Evolutionary conservation across 2,329 filamentous ascomycete species (phyloP).

Genomic region (Trichoderma gracile): DNA sequence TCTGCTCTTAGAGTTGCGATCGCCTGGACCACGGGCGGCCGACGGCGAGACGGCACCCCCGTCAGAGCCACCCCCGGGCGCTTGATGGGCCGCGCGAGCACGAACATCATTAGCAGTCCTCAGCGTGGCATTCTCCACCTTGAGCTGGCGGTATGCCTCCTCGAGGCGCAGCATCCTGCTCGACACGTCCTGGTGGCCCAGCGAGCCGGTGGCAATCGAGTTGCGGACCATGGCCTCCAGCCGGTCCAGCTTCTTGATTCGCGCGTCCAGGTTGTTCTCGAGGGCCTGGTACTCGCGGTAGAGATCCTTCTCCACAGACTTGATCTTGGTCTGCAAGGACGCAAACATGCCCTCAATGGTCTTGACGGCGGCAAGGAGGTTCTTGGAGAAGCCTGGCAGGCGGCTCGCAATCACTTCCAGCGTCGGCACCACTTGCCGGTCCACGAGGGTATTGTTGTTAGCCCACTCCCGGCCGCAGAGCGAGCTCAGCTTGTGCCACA

Average conservation of each 20-base stretch:
- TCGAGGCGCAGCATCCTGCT: constrained; percentile 56
- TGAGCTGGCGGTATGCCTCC: constrained; percentile 62
- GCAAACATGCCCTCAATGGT: constrained; percentile 79
- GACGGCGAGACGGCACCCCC: constrained; percentile 51
- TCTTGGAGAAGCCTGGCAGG: constrained; percentile 85
- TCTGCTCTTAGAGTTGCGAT: constrained; percentile 42
- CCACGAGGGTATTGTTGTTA: constrained; percentile 84
- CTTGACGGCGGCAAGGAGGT: constrained; percentile 82
- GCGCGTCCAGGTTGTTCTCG: constrained; percentile 75
- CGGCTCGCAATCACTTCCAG: constrained; percentile 84
- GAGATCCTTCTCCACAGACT: constrained; percentile 83
- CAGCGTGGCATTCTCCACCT: constrained; percentile 69
- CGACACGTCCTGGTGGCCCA: constrained; percentile 47
- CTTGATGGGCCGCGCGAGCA: constrained; percentile 48
- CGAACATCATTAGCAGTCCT: constrained; percentile 63
- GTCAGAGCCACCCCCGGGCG: constrained; percentile 43
- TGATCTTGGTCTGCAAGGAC: constrained; percentile 77
- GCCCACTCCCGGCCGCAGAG: constrained; percentile 92
- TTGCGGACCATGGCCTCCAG: constrained; percentile 78
- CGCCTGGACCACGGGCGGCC: constrained; percentile 53
- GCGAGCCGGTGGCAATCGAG: constrained; percentile 53
- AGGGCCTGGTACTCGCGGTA: constrained; percentile 86
- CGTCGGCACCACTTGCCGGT: constrained; percentile 78
- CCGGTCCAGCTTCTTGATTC: constrained; percentile 82
- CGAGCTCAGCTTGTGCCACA: constrained; percentile 85